Conservation (phyloP, 2,329 filamentous ascomycete genomes). For the Trichoderma sp. region DNA sequence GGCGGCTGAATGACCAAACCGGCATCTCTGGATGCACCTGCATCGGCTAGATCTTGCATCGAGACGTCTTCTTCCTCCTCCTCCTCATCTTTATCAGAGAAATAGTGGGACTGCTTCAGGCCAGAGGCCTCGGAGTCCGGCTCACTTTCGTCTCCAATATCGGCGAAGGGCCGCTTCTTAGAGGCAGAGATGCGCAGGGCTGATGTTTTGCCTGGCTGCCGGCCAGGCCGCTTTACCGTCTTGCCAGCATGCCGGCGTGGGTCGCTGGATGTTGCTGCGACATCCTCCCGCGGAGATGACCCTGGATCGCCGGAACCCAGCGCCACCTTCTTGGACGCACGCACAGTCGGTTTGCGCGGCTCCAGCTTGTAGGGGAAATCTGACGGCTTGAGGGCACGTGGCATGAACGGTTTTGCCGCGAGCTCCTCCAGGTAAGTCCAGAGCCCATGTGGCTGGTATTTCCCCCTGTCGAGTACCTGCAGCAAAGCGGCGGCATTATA, state of each 20-base stretch:
- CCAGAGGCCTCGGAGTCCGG: constrained; percentile 43
- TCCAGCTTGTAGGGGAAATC: constrained; percentile 38
- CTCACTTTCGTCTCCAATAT: constrained; percentile 45
- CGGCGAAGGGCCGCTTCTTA: constrained; percentile 50
- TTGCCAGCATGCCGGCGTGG: constrained; percentile 39
- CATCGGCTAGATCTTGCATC: constrained; percentile 39
- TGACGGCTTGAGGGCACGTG: constrained; percentile 36
- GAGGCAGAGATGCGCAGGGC: constrained; percentile 46
- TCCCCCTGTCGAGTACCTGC: constrained; percentile 38
- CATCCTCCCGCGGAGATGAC: constrained; percentile 28
- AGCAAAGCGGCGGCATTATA: constrained; percentile 50
- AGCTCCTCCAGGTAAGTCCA: constrained; percentile 42
- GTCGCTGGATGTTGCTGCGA: constrained; percentile 34
- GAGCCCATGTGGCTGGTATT: constrained; percentile 41
- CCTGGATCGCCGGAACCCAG: not conserved
- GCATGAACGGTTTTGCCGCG: constrained; percentile 35
- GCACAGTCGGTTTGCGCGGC: constrained; percentile 32
- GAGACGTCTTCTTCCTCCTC: constrained; percentile 43
- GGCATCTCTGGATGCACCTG: constrained; percentile 31
- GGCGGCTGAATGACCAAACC: constrained; percentile 27
- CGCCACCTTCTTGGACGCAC: constrained; percentile 6
- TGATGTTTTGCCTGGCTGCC: constrained; percentile 49
- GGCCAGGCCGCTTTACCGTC: constrained; percentile 38
- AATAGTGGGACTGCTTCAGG: constrained; percentile 43
- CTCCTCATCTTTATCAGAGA: constrained; percentile 40